A percentile compares a stretch with the other conserved stretches of the same genome.
phyloP scores from a whole-genome alignment of 164 flowering plant species.

The Vitis amurensis region DNA sequence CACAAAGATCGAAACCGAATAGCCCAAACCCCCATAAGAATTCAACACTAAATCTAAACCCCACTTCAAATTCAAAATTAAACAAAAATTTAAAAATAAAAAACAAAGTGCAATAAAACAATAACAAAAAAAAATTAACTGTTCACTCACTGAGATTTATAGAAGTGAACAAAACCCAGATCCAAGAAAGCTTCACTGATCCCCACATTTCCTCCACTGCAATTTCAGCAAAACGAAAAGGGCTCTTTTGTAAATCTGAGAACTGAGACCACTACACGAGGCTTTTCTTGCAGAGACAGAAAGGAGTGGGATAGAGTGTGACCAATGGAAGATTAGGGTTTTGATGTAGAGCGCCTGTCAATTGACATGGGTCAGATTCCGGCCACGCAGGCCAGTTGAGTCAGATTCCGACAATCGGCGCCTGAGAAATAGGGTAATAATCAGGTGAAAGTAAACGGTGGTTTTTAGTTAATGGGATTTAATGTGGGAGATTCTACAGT shows the following conservation, averaged over 20 bases:
- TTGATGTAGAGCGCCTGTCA: too few relatives aligned
- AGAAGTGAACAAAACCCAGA: slow-evolving; percentile 13
- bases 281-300: too few relatives aligned
- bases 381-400: too few relatives aligned
- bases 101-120: neutral
- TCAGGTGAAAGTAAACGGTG: slow-evolving; percentile 35
- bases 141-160: slow-evolving; percentile 22
- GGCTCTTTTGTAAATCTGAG: too few relatives aligned
- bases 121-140: slow-evolving; percentile 4
- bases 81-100: slow-evolving; percentile 4
- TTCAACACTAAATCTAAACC: neutral
- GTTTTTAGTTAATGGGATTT: slow-evolving; percentile 25
- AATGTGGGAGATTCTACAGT: slow-evolving; percentile 27
- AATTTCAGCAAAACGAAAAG: too few relatives aligned
- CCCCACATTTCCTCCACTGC: too few relatives aligned
- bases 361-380: too few relatives aligned
- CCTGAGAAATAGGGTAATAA: slow-evolving; percentile 17
- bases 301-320: too few relatives aligned
- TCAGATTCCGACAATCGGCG: too few relatives aligned
- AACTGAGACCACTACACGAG: too few relatives aligned
- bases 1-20: slow-evolving; percentile 18
- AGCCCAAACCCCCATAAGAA: neutral
- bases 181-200: neutral
- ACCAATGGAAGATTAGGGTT: too few relatives aligned
- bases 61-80: neutral